Evolutionary conservation across 1,284 basidiomycete species (phyloP).

Genomic region (Malassezia globosa): DNA sequence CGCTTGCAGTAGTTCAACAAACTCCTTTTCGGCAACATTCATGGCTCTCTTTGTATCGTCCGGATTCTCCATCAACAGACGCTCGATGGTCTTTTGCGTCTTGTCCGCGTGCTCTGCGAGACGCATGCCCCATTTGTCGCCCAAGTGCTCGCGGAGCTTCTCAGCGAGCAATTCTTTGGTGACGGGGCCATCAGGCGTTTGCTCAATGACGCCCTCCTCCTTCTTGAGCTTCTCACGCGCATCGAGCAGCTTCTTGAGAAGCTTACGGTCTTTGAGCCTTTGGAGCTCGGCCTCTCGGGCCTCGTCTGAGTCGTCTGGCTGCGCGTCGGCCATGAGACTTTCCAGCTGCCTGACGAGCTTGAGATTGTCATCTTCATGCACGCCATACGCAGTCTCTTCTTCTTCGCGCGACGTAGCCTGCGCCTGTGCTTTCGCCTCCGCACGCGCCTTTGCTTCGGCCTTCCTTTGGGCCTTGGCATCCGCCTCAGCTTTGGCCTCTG

Average conservation of each 20-base stretch:
- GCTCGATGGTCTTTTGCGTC: conserved; percentile 26
- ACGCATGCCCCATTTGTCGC: conserved; percentile 8
- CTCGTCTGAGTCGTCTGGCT: conserved; percentile 13
- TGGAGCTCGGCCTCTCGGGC: conserved; percentile 9
- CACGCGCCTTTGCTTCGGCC: background rate
- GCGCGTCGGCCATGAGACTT: background rate
- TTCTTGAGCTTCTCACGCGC: conserved; percentile 18
- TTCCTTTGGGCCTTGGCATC: conserved; percentile 12
- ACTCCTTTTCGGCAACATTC: background rate
- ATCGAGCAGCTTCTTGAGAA: background rate
- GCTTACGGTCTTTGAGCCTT: background rate
- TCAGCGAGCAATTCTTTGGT: conserved; percentile 21
- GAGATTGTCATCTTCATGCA: background rate
- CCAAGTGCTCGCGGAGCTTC: conserved; percentile 12
- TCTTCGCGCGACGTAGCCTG: background rate
- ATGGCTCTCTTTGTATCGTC: conserved; percentile 18
- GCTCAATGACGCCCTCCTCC: conserved; percentile 15
- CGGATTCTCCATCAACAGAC: conserved; percentile 22
- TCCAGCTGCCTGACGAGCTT: conserved; percentile 7
- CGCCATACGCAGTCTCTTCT: background rate
- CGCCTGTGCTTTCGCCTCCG: conserved; percentile 10
- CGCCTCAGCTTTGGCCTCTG: conserved; percentile 18
- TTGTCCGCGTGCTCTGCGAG: conserved; percentile 19
- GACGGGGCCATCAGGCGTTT: conserved; percentile 15
- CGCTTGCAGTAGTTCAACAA: background rate